Evolutionary conservation across 352 stramenopile genomes (phyloP).

Genomic region (Phytophthora macrochlamydospora): DNA sequence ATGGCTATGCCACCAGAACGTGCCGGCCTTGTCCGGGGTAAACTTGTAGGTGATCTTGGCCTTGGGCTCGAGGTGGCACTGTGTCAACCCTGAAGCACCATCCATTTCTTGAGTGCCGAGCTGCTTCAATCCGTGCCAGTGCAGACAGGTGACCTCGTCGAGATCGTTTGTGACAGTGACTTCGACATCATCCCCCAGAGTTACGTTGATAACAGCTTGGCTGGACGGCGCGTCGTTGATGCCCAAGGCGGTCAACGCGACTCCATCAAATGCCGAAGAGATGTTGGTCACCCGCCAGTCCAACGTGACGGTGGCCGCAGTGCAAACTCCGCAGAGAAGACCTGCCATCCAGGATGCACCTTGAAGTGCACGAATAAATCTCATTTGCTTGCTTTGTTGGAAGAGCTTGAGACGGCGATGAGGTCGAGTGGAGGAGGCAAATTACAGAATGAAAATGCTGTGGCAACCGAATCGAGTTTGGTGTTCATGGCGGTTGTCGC

Average conservation of each 20-base stretch:
- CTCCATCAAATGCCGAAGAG: conserved; percentile 25
- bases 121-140: conserved; percentile 43
- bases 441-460: too few species aligned
- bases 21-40: conserved; percentile 34
- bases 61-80: conserved; percentile 34
- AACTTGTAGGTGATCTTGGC: conserved; percentile 30
- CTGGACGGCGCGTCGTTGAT: conserved; percentile 25
- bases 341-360: too few species aligned
- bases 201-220: conserved; percentile 27
- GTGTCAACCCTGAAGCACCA: conserved; percentile 33
- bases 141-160: conserved; percentile 18
- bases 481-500: too few species aligned
- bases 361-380: too few species aligned
- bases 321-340: too few species aligned
- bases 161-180: conserved; percentile 31
- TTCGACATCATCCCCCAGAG: conserved; percentile 30
- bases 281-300: conserved; percentile 27
- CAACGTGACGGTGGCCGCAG: too few species aligned
- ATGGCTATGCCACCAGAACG: conserved; percentile 37
- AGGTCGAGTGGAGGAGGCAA: too few species aligned
- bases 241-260: conserved; percentile 20
- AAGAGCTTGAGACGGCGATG: too few species aligned
- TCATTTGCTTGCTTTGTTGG: too few species aligned
- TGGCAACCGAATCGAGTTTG: too few species aligned
- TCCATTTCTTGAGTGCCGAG: conserved; percentile 42